Percentiles rank a stretch among this genome's conserved stretches.
phyloP scores from a whole-genome alignment of 2,329 filamentous ascomycete species.

The Fonsecaea nubica region DNA sequence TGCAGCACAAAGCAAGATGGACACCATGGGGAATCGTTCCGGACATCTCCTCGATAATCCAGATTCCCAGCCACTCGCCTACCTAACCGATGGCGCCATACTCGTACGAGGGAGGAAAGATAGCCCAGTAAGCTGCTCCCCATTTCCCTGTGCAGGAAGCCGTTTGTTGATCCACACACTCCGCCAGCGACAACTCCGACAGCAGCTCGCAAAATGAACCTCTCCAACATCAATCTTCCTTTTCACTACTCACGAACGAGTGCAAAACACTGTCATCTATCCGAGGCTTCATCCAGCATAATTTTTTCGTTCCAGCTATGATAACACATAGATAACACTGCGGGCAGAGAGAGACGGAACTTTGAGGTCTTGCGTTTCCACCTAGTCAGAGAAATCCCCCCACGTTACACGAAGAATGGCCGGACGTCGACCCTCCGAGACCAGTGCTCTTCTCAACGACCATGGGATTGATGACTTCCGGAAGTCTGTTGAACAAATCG shows the following conservation, averaged over 20 bases:
- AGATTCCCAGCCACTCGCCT: conserved; percentile 18
- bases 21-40: background rate
- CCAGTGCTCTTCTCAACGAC: conserved; percentile 35
- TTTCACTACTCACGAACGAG: background rate
- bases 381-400: background rate
- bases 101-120: background rate
- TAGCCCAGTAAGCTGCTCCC: background rate
- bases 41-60: conserved; percentile 6
- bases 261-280: background rate
- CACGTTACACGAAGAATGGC: conserved; percentile 28
- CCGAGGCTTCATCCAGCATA: background rate
- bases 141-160: background rate
- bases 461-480: conserved; percentile 36
- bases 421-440: conserved; percentile 34
- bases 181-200: conserved; percentile 9
- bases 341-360: background rate
- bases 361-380: background rate
- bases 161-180: conserved; percentile 5
- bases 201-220: conserved; percentile 4
- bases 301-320: background rate
- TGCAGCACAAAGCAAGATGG: conserved; percentile 3
- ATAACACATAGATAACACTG: background rate
- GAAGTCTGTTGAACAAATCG: conserved; percentile 30
- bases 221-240: conserved; percentile 1
- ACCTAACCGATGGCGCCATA: conserved; percentile 19